Base-by-base conservation (phyloP, 768 basidiomycete genomes). In the Naganishia antarctica region DNA sequence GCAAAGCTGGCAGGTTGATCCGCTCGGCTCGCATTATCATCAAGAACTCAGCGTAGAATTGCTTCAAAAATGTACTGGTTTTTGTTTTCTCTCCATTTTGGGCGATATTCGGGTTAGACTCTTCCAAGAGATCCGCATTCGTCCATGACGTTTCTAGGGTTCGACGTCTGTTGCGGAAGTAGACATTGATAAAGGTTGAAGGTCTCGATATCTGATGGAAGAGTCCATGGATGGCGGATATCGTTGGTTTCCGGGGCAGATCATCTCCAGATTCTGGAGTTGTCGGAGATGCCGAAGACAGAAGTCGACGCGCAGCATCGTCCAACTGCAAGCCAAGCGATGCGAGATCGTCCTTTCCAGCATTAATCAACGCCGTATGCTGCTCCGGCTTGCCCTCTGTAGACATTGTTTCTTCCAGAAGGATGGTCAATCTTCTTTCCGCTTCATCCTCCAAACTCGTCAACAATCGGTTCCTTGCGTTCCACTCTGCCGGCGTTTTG, bases 401-500 rank as follows among this genome's bases (percentile, higher is more conserved):
- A 6, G 34, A 8, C 53, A 57, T 57, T 11, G 34, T 40, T 5
- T 57, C 53, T 29, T 47, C 45, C 28, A 60, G n/a, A 4, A 60
- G 16, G 5, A 13, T 45, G 1, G 59, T 34, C 59, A 60, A 46
- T 15, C 68, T 85, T 1, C 90, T 89, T 79, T 99, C 96, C 49
- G 98, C 85, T 76, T 96, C 89, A 73, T 99, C 98, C 75, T 96
- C 91, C 29, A 99, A 82, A 64, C 86, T 91, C 65, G 92, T 85
- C 85, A 98, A 85, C 32, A 99, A 81, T 3, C 85, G 83, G 40
- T 90, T 84, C 25, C 92, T 84, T 26, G 84, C 84, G 71, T 97
- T 93, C 74, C 90, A 93, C 75, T 94, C 91, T 48, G 67, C 65
- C 7, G 89, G 83, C 0, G 90, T 90, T 73, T 93, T 91, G 69